Evolutionary conservation across 2,329 filamentous ascomycete species (phyloP), one percentile per base, ranked within the genome.

Genomic region (Lecanicillium sp.): DNA sequence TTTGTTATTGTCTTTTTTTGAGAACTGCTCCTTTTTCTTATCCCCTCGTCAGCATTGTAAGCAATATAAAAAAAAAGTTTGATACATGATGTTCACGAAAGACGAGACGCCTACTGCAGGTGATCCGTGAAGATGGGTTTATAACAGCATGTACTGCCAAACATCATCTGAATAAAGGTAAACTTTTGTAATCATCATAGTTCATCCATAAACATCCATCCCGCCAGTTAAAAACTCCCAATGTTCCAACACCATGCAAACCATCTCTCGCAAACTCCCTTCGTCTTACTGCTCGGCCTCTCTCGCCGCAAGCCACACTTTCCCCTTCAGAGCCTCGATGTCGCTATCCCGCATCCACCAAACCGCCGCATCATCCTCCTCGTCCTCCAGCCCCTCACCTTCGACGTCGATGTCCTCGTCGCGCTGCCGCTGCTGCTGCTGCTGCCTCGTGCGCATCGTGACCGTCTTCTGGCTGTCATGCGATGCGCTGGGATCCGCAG

Each of bases 271-370:
- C n/a, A n/a, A 46, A 39, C 27, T 8, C 24, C 41, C 21, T 17
- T 33, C 45, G 32, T 33, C 52, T 58, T 32, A 61, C 36, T 58
- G 50, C 49, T 63, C 60, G 6, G 56, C 62, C 27, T 65, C 67
- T 32, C 67, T 61, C 3, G 69, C 71, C 15, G 69, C 71, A 48
- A 79, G 64, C 71, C 76, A 80, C 1, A 77, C 70, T 54, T 66
- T 71, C 0, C 77, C 76, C 61, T 78, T 80, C 38, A 81, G 59
- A 30, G 67, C 65, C 58, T 81, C 77, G 12, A 81, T 67, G 5
- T 75, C 71, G 32, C 73, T 74, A 44, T 79, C 75, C 43, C 72
- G 62, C 59, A 81, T 65, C 78, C 78, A 81, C 67, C 77, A 79
- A 2, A 66, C 62, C 5, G 59, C 61, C 48, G 67, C 65, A 5